These are phyloP conservation scores for Scutellaria barbata DNA, from an alignment of 257 asterid genomes.

Conservation along the genomic window DNA sequence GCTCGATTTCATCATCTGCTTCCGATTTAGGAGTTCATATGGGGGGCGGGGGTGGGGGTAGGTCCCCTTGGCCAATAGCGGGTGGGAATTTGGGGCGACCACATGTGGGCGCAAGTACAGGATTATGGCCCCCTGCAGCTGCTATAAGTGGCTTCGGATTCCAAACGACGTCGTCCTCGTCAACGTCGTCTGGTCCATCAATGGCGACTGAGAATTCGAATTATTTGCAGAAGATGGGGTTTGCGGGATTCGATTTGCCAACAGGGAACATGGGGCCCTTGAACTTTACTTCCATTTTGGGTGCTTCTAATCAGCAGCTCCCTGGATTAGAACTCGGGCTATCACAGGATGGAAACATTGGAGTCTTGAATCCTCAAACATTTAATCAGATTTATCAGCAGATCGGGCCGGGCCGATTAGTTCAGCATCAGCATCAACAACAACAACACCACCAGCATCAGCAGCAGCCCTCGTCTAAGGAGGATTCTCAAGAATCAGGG, in stretches of 20 bases:
- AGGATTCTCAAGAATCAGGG: slow-evolving; percentile 65
- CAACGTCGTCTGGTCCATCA: slow-evolving; percentile 49
- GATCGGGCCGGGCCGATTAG: slow-evolving; percentile 41
- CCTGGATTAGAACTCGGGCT: slow-evolving; percentile 82
- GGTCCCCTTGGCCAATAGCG: slow-evolving; percentile 57
- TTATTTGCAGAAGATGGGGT: slow-evolving; percentile 59
- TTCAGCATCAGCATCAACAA: slow-evolving; percentile 39
- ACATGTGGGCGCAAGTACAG: slow-evolving; percentile 46
- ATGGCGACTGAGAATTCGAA: slow-evolving; percentile 52
- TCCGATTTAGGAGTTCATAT: slow-evolving; percentile 49
- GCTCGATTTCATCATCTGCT: slow-evolving; percentile 54
- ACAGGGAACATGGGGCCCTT: slow-evolving; percentile 48
- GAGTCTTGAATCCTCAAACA: slow-evolving; percentile 55
- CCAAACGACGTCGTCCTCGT: slow-evolving; percentile 48
- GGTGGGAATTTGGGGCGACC: slow-evolving; percentile 61
- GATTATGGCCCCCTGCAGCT: slow-evolving; percentile 56
- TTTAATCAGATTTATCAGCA: slow-evolving; percentile 72
- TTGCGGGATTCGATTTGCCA: slow-evolving; percentile 63
- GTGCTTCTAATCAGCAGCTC: slow-evolving; percentile 49
- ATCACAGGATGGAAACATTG: slow-evolving; percentile 69
- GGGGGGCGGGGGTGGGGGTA: slow-evolving; percentile 38
- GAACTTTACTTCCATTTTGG: slow-evolving; percentile 69
- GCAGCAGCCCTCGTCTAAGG: slow-evolving; percentile 47
- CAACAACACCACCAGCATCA: slow-evolving; percentile 37
- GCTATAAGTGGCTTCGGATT: slow-evolving; percentile 45